phyloP scores from a whole-genome alignment of 2,329 filamentous ascomycete species.

The Lecanicillium sp. region DNA sequence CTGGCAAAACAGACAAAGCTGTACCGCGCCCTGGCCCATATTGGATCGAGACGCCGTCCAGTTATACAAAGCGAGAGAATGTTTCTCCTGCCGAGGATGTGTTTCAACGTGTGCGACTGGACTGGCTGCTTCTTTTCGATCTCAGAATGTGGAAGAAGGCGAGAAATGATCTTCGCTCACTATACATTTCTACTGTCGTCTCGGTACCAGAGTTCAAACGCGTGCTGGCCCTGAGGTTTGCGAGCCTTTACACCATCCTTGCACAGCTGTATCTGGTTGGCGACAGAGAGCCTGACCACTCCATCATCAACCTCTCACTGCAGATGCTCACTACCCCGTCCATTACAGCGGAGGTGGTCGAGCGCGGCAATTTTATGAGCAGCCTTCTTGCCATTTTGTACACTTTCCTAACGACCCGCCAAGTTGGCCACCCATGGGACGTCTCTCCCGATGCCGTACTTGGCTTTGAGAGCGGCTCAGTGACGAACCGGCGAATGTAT shows the following conservation, averaged over 20 bases:
- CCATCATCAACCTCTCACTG: conserved; percentile 93
- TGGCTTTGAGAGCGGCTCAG: conserved; percentile 88
- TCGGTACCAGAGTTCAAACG: conserved; percentile 95
- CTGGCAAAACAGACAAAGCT: conserved; percentile 44
- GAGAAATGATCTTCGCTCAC: conserved; percentile 79
- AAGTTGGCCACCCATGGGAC: conserved; percentile 90
- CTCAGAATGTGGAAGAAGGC: conserved; percentile 95
- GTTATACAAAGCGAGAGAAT: conserved; percentile 57
- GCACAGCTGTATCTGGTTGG: conserved; percentile 94
- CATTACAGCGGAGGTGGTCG: conserved; percentile 92
- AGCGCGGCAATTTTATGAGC: conserved; percentile 91
- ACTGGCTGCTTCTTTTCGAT: conserved; percentile 93
- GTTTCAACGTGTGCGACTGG: conserved; percentile 80
- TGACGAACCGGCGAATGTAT: conserved; percentile 92
- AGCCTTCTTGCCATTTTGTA: conserved; percentile 95
- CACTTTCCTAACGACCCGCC: conserved; percentile 90
- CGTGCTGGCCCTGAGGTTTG: conserved; percentile 85
- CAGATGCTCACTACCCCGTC: conserved; percentile 96
- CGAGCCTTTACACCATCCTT: conserved; percentile 86
- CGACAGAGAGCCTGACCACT: conserved; percentile 93
- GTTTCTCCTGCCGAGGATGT: conserved; percentile 76
- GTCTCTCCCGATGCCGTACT: conserved; percentile 80
- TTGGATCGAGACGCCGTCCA: conserved; percentile 76
- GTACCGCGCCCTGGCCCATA: conserved; percentile 67
- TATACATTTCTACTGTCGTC: conserved; percentile 95